A percentile compares a stretch with the other conserved stretches of the same genome.
Evolutionary conservation across 1,284 basidiomycete genomes (phyloP).

Genomic region (Pholiota adiposa): DNA sequence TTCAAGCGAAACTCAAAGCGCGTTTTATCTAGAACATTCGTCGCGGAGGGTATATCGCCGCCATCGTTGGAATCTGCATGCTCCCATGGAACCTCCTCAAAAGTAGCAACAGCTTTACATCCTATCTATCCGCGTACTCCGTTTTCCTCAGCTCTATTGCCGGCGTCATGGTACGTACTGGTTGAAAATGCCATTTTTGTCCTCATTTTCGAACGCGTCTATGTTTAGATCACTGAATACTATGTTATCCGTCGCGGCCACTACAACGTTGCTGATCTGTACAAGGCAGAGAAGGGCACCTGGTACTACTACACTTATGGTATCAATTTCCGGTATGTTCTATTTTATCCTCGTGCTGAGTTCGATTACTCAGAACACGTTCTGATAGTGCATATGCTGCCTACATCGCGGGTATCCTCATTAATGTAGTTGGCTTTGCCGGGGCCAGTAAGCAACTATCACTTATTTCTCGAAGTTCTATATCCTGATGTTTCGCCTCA

Average conservation of each 20-base stretch:
- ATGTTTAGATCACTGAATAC: conserved; percentile 72
- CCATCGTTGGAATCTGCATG: conserved; percentile 76
- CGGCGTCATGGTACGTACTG: conserved; percentile 69
- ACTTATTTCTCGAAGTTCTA: conserved; percentile 3
- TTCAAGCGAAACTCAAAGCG: background rate
- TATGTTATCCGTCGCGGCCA: conserved; percentile 78
- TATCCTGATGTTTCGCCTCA: conserved; percentile 23
- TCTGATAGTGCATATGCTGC: conserved; percentile 66
- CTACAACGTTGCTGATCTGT: conserved; percentile 76
- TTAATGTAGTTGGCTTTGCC: conserved; percentile 81
- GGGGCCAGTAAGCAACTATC: conserved; percentile 53
- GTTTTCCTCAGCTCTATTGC: conserved; percentile 84
- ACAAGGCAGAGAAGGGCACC: conserved; percentile 55
- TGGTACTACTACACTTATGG: conserved; percentile 84
- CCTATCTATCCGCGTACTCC: conserved; percentile 84
- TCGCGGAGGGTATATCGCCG: conserved; percentile 80
- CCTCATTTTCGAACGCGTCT: background rate
- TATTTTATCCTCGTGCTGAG: background rate
- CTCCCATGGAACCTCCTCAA: conserved; percentile 84
- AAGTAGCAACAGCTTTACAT: conserved; percentile 77
- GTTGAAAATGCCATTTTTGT: conserved; percentile 6
- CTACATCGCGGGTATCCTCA: conserved; percentile 78
- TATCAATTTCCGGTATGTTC: conserved; percentile 66
- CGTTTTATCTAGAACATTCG: conserved; percentile 67
- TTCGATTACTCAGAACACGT: background rate